Evolutionary conservation across 441 rosid species (phyloP), one percentile per base, ranked within the genome.

Genomic region (Francoa sonchifolia): DNA sequence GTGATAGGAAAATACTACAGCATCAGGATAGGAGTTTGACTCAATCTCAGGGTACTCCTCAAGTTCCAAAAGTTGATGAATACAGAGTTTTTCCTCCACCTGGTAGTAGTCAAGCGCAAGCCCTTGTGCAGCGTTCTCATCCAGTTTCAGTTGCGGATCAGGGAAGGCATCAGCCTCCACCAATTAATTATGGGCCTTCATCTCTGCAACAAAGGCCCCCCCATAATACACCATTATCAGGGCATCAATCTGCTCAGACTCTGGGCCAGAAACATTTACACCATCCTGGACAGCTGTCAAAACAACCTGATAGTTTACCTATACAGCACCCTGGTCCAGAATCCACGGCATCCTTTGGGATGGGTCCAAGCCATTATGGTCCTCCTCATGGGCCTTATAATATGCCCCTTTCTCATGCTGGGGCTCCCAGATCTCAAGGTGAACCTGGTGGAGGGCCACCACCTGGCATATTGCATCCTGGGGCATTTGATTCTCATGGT

Each of bases 161-260:
- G 19, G 58, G 54, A 50, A 58, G 54, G 52, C 59, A 58, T 40
- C 55, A 50, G 19, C 38, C 55, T 19, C 33, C 48, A n/a, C 42
- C 36, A 26, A 40, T 39, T 19, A 50, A 52, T 35, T 38, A 39
- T 6, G 73, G 63, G 15, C 44, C 66, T 25, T 57, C 66, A 42
- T 37, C 43, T 42, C 50, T 47, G 23, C 81, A 67, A 19, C 75
- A 63, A 60, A 58, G 63, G 57, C 68, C 72, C 19, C 61, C 56
- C 17, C 69, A 45, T 26, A 62, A 59, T n/a, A 21, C 59, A 48
- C 67, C 55, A 33, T 22, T 58, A 10, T 59, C 52, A 0, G 78
- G 60, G 25, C 67, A 47, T 54, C 50, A 57, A 37, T 45, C 63
- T 33, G 22, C 59, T 53, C 76, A 63, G 32, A n/a, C n/a, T n/a